Evolutionary conservation across 2,329 filamentous ascomycete species (phyloP).

Genomic region (Fonsecaea monophora): DNA sequence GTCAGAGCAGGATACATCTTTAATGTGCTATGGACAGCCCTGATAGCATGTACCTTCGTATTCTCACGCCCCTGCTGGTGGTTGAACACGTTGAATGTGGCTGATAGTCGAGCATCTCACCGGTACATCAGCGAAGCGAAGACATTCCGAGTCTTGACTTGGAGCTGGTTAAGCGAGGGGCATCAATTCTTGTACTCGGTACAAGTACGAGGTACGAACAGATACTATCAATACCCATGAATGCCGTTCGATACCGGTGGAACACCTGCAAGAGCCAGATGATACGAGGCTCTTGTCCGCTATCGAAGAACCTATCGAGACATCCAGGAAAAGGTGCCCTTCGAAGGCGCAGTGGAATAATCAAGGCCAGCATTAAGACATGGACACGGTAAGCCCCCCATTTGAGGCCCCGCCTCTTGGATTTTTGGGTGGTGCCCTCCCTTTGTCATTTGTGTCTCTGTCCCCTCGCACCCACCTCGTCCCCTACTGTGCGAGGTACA

Average conservation of each 20-base stretch:
- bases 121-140: slow-evolving; percentile 18
- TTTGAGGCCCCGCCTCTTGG: neutral
- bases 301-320: neutral
- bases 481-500: neutral
- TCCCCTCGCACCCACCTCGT: neutral
- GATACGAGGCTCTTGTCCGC: neutral
- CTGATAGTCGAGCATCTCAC: slow-evolving; percentile 23
- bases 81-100: slow-evolving; percentile 7
- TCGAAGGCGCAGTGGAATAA: neutral
- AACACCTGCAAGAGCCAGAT: neutral
- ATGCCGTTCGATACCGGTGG: neutral
- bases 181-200: neutral
- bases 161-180: neutral
- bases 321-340: neutral
- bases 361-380: neutral
- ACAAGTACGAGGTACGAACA: neutral
- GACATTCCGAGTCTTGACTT: neutral
- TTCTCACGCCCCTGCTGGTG: slow-evolving; percentile 1
- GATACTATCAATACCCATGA: neutral
- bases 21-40: neutral
- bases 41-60: slow-evolving; percentile 16
- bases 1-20: neutral
- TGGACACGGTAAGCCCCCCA: neutral
- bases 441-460: neutral
- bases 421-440: neutral